Evolutionary conservation across 148 eudicot genomes (phyloP).

Genomic region (Rhododendron mucronatum): DNA sequence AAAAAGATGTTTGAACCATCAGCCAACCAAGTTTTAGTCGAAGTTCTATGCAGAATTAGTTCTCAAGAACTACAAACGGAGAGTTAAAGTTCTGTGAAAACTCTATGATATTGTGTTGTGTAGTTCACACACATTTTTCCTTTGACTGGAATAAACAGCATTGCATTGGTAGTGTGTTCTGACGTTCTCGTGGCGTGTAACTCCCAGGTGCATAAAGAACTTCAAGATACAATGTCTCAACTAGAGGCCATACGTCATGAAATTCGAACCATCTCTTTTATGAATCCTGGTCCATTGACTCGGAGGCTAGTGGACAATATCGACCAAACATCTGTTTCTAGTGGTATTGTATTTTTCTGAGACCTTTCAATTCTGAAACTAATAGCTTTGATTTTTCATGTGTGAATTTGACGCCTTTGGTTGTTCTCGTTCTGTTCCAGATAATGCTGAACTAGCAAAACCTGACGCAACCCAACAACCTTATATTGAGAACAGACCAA

Average conservation of each 20-base stretch:
- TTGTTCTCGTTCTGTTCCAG: conserved; percentile 16
- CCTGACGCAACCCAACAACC: conserved; percentile 14
- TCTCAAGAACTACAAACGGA: neutral
- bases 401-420: neutral
- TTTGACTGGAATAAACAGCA: neutral
- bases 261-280: conserved; percentile 63
- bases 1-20: neutral
- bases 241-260: conserved; percentile 90
- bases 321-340: conserved; percentile 22
- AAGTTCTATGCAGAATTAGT: neutral
- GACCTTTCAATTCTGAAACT: neutral
- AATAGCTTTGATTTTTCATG: neutral
- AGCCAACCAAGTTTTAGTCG: neutral
- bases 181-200: neutral
- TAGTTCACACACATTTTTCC: neutral
- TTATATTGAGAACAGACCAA: conserved; percentile 16
- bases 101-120: neutral
- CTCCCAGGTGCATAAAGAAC: conserved; percentile 81
- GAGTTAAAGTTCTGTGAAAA: neutral
- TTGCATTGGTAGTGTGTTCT: neutral
- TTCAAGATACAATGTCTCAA: conserved; percentile 89
- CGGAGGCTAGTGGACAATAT: conserved; percentile 63
- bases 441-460: conserved; percentile 15
- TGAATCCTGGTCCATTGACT: conserved; percentile 84
- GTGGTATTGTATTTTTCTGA: conserved; percentile 27